These are phyloP conservation scores for Colletotrichum cereale DNA, from an alignment of 2,329 filamentous ascomycete genomes.

Conservation along the genomic window DNA sequence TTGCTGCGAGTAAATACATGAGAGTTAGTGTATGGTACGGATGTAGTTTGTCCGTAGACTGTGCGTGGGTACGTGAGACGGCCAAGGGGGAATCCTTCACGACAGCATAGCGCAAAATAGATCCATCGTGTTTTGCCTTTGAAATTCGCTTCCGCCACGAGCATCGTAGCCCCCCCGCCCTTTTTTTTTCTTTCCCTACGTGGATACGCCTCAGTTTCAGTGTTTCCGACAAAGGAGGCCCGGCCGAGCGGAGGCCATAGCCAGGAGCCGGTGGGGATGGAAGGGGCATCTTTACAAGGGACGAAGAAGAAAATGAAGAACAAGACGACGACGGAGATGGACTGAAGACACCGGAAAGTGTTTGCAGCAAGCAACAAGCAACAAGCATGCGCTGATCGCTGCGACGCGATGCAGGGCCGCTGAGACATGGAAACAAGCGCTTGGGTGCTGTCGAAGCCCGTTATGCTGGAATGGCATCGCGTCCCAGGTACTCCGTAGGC, in stretches of 20 bases:
- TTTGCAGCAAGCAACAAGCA: constrained; percentile 23
- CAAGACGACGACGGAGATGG: not conserved
- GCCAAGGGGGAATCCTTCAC: not conserved
- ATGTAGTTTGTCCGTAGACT: not conserved
- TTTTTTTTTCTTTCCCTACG: constrained; percentile 7
- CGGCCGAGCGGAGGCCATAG: constrained; percentile 17
- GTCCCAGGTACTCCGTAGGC: no score
- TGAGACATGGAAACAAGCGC: constrained; percentile 30
- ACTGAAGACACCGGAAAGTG: constrained; percentile 4
- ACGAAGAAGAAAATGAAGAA: not conserved
- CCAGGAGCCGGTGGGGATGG: constrained; percentile 18
- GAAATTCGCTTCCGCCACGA: not conserved
- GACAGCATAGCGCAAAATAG: not conserved
- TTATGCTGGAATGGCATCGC: no score
- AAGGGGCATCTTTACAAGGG: constrained; percentile 7
- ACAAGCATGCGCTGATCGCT: constrained; percentile 21
- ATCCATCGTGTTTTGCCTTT: constrained; percentile 9
- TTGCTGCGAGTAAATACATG: not conserved
- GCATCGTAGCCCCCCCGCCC: not conserved
- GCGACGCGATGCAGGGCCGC: constrained; percentile 23
- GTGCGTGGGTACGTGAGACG: not conserved
- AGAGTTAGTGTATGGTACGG: not conserved
- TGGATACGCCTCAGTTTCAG: constrained; percentile 36
- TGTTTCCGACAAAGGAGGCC: constrained; percentile 5
- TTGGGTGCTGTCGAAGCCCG: constrained; percentile 6